Evolutionary conservation across 2,329 filamentous ascomycete species (phyloP), one percentile per base, ranked within the genome.

Genomic region (Colletotrichum truncatum): DNA sequence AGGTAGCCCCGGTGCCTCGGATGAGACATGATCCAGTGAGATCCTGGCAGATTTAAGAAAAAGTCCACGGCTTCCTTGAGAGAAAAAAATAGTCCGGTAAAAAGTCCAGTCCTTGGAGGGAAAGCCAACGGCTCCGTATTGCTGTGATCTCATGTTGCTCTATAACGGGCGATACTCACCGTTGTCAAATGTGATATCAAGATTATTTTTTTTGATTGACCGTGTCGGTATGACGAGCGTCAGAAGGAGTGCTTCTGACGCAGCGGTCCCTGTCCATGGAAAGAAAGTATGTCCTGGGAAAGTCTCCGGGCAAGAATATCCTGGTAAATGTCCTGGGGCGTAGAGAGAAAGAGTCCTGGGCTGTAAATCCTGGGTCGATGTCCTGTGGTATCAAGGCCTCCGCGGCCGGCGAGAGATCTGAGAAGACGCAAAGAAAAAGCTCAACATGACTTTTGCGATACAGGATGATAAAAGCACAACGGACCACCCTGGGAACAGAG

Each of bases 401-500:
- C 63, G n/a, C 18, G 64, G 60, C 64, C 38, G 57, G 59, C 25
- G 26, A 58, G 26, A 58, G 43, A 65, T 67, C 56, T 54, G 67
- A 43, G 48, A 61, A 56, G 64, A 45, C 48, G 48, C 26, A 46
- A 67, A 71, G 66, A 53, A 59, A 53, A 53, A 70, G n/a, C n/a
- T n/a, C n/a, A 32, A 78, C 76, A 78, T 67, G 70, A 73, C 58
- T 69, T 69, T 69, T 59, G 69, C 64, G 58, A 64, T 66, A 76
- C 72, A 74, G 69, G 66, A 71, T 43, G 32, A 25, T 57, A 55
- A 74, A 78, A 73, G 77, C 59, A 71, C 77, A 73, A 80, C 71
- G 75, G 74, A 76, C 74, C 73, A 78, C 77, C 80, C 81, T 78
- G 78, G 80, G 74, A 76, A 77, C 72, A 70, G 75, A 76, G 73